Evolutionary conservation across 2,329 filamentous ascomycete genomes (phyloP).

Genomic region (Stachybotrys elegans): DNA sequence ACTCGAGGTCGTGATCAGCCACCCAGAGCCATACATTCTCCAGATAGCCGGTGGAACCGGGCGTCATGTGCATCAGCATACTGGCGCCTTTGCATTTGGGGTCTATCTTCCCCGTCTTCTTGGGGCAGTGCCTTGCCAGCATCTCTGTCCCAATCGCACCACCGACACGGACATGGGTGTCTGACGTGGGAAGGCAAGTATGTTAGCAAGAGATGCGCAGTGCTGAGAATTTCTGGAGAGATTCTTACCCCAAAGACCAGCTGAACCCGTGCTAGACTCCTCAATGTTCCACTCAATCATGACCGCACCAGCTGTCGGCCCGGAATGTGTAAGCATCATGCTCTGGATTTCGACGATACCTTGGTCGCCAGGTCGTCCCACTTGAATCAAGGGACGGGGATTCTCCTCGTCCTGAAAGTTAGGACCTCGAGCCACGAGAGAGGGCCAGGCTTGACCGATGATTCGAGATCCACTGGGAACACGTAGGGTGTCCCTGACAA

Average conservation of each 20-base stretch:
- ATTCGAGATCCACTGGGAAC: slow-evolving; percentile 20
- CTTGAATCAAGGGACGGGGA: slow-evolving; percentile 59
- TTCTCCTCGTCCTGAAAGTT: neutral
- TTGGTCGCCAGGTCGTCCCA: slow-evolving; percentile 55
- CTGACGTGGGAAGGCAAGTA: slow-evolving; percentile 38
- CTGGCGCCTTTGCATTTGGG: slow-evolving; percentile 60
- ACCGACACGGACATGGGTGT: slow-evolving; percentile 69
- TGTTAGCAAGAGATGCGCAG: too few relatives aligned
- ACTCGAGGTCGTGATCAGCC: slow-evolving; percentile 53
- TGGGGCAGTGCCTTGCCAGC: slow-evolving; percentile 54
- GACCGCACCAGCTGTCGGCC: slow-evolving; percentile 61
- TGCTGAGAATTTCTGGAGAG: too few relatives aligned
- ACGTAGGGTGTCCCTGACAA: neutral
- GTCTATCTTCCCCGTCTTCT: slow-evolving; percentile 29
- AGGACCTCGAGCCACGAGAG: slow-evolving; percentile 18
- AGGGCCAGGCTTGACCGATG: slow-evolving; percentile 30
- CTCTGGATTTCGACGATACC: slow-evolving; percentile 68
- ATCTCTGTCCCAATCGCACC: slow-evolving; percentile 64
- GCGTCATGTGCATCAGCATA: slow-evolving; percentile 42
- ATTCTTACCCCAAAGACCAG: slow-evolving; percentile 41
- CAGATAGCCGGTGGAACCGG: slow-evolving; percentile 40
- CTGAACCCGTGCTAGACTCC: slow-evolving; percentile 5
- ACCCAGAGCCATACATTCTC: slow-evolving; percentile 62
- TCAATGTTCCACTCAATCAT: slow-evolving; percentile 60
- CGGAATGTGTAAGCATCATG: slow-evolving; percentile 60